Evolutionary conservation across 1,139 yeast genomes (phyloP).

Genomic region (Taphrina communis): DNA sequence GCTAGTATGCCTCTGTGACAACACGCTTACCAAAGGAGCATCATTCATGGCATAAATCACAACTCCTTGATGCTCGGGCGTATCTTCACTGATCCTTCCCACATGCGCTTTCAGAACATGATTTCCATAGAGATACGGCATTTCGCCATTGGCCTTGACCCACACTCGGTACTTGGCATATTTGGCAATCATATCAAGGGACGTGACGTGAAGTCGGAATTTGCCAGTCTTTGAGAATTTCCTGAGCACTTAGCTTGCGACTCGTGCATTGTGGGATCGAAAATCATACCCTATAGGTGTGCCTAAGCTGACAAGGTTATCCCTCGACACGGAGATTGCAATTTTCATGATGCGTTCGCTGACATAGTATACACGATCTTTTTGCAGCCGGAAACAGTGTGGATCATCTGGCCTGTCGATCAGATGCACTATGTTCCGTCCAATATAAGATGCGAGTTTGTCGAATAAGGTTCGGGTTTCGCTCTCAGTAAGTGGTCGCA

Average conservation of each 20-base stretch:
- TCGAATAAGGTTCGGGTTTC: constrained; percentile 96
- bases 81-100: constrained; percentile 95
- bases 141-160: constrained; percentile 97
- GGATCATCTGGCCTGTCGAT: constrained; percentile 90
- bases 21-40: constrained; percentile 62
- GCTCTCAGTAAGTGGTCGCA: constrained; percentile 38
- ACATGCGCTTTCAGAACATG: constrained; percentile 95
- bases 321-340: constrained; percentile 89
- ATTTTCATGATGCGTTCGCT: constrained; percentile 79
- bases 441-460: constrained; percentile 93
- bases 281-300: constrained; percentile 33
- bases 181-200: constrained; percentile 78
- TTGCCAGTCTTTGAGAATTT: constrained; percentile 97
- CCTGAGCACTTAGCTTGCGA: constrained; percentile 66
- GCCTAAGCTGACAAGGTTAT: constrained; percentile 89
- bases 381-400: constrained; percentile 92
- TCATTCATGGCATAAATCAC: constrained; percentile 90
- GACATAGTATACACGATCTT: constrained; percentile 94
- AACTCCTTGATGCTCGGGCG: constrained; percentile 97
- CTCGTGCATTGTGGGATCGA: not conserved
- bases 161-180: constrained; percentile 93
- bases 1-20: not conserved
- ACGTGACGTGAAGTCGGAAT: constrained; percentile 92
- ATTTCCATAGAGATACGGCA: constrained; percentile 97
- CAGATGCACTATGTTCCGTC: constrained; percentile 85